These are phyloP conservation scores for Pterocarpus santalinus DNA, from an alignment of 306 rosid genomes.

Conservation along the genomic window DNA sequence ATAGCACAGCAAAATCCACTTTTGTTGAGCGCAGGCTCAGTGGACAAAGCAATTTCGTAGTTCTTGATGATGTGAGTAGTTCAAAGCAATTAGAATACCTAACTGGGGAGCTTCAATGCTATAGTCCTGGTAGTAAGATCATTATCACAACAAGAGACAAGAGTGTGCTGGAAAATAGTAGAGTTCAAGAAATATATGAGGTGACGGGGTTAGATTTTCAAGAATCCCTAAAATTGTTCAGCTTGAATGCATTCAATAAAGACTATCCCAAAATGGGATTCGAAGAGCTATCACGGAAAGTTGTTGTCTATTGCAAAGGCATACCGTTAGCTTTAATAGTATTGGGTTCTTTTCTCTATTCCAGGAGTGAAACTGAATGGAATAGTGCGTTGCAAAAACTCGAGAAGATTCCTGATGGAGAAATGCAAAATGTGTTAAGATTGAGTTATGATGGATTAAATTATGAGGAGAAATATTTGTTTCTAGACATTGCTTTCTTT, in stretches of 20 bases:
- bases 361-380: not conserved
- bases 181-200: not conserved
- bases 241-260: slow-evolving; percentile 3
- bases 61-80: slow-evolving; percentile 30
- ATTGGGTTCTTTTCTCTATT: slow-evolving; percentile 24
- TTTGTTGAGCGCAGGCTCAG: not conserved
- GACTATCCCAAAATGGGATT: not conserved
- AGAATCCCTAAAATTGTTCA: not conserved
- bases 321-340: slow-evolving; percentile 3
- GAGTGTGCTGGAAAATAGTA: not conserved
- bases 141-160: slow-evolving; percentile 3
- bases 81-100: not conserved
- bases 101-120: not conserved
- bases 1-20: not conserved
- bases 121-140: not conserved
- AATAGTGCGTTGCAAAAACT: not conserved
- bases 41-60: not conserved
- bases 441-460: slow-evolving; percentile 27
- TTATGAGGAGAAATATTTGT: not conserved
- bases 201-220: not conserved
- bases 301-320: not conserved
- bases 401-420: not conserved
- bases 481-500: slow-evolving; percentile 35
- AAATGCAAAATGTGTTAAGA: not conserved
- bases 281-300: not conserved